Evolutionary conservation across 345 rosid species (phyloP).

Genomic region (Cochlearia excelsa): DNA sequence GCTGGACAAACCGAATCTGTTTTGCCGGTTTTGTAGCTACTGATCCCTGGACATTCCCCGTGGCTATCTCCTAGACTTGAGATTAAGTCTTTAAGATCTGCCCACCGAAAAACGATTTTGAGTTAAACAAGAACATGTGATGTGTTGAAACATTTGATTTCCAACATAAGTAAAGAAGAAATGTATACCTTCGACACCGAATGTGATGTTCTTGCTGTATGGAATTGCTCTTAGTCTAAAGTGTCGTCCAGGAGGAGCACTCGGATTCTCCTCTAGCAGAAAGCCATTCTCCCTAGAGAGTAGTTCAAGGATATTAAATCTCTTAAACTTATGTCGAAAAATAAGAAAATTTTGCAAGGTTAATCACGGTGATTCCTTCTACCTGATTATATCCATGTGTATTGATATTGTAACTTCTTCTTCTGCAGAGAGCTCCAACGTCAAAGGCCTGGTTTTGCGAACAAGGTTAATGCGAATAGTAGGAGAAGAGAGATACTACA

Average conservation of each 20-base stretch:
- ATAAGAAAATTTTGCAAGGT: slow-evolving; percentile 18
- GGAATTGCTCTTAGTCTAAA: slow-evolving; percentile 79
- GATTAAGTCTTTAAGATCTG: slow-evolving; percentile 91
- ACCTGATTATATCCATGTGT: slow-evolving; percentile 93
- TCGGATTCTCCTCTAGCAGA: slow-evolving; percentile 72
- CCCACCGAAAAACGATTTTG: slow-evolving; percentile 7
- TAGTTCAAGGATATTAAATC: background rate
- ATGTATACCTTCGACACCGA: slow-evolving; percentile 80
- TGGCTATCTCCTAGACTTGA: slow-evolving; percentile 75
- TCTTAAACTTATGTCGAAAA: background rate
- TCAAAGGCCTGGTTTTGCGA: slow-evolving; percentile 54
- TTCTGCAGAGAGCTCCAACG: slow-evolving; percentile 89
- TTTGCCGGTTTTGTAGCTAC: slow-evolving; percentile 75
- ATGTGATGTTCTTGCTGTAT: slow-evolving; percentile 89
- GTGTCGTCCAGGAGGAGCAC: slow-evolving; percentile 69
- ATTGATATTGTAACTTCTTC: slow-evolving; percentile 80
- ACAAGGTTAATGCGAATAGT: background rate
- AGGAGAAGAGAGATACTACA: slow-evolving; percentile 14
- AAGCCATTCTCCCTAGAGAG: slow-evolving; percentile 81
- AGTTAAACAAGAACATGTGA: slow-evolving; percentile 6
- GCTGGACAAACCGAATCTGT: slow-evolving; percentile 79
- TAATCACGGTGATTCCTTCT: slow-evolving; percentile 14
- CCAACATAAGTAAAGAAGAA: background rate
- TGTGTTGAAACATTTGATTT: background rate
- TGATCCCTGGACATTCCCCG: slow-evolving; percentile 73